These are phyloP conservation scores for Diatrype stigma DNA, from an alignment of 2,329 filamentous ascomycete genomes.

Conservation along the genomic window DNA sequence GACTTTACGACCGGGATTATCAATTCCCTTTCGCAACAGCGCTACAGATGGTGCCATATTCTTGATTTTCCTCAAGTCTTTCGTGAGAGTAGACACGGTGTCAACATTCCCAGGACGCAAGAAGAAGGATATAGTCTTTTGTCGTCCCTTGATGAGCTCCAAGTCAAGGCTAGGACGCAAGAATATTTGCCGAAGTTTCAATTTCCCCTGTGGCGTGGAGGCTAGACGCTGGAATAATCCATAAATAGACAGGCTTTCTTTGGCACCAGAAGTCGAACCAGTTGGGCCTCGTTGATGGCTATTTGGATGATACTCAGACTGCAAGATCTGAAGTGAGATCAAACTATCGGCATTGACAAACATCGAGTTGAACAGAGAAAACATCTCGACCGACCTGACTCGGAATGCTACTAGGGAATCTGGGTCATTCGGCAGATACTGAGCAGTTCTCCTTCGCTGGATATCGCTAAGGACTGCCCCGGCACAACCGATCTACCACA, in stretches of 20 bases:
- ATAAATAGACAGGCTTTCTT: conserved; percentile 80
- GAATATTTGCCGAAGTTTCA: conserved; percentile 72
- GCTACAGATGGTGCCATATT: conserved; percentile 68
- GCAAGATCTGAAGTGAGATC: conserved; percentile 77
- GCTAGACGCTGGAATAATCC: conserved; percentile 75
- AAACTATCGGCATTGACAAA: conserved; percentile 80
- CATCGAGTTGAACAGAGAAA: conserved; percentile 63
- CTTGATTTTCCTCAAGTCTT: conserved; percentile 65
- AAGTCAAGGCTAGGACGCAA: conserved; percentile 71
- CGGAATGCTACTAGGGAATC: conserved; percentile 52
- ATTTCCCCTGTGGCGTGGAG: conserved; percentile 74
- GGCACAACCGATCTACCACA: conserved; percentile 66
- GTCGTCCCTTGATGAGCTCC: conserved; percentile 64
- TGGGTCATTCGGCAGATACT: conserved; percentile 58
- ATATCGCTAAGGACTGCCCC: conserved; percentile 82
- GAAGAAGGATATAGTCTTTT: conserved; percentile 65
- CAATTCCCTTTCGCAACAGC: conserved; percentile 75
- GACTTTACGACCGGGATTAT: conserved; percentile 39
- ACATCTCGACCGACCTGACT: conserved; percentile 67
- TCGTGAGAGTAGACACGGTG: conserved; percentile 50
- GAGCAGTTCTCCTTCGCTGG: conserved; percentile 60
- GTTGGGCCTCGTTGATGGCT: conserved; percentile 69
- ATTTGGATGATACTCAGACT: conserved; percentile 78
- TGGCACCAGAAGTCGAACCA: conserved; percentile 57
- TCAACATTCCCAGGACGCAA: conserved; percentile 63